These are phyloP conservation scores for Hygrophoropsis aurantiaca DNA, from an alignment of 768 basidiomycete genomes.

Conservation along the genomic window DNA sequence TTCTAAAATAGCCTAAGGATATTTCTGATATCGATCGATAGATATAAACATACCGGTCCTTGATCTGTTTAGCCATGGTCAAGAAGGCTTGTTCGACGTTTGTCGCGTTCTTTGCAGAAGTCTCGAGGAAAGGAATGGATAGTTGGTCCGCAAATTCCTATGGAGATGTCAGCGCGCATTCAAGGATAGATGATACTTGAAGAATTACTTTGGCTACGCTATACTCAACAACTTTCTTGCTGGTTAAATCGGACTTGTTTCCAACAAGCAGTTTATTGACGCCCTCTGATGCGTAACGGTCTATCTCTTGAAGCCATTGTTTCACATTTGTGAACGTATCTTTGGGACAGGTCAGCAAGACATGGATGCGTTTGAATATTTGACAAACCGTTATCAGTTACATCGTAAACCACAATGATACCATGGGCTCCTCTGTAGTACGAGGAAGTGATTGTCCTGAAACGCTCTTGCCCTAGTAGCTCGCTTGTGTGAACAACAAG, in stretches of 20 bases:
- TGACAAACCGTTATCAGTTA: constrained; percentile 81
- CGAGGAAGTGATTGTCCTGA: constrained; percentile 98
- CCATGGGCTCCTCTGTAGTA: constrained; percentile 99
- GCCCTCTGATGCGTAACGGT: constrained; percentile 95
- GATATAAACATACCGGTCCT: constrained; percentile 64
- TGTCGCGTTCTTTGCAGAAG: constrained; percentile 98
- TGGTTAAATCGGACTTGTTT: constrained; percentile 97
- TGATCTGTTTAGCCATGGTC: constrained; percentile 97
- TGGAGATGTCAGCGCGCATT: constrained; percentile 5
- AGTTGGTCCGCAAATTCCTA: constrained; percentile 96
- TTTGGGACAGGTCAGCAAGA: constrained; percentile 29
- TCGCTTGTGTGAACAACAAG: neutral
- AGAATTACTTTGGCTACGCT: constrained; percentile 73
- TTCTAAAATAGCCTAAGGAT: constrained; percentile 42
- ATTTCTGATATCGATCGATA: neutral
- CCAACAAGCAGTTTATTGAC: constrained; percentile 99
- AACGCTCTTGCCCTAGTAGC: constrained; percentile 85
- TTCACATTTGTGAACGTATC: constrained; percentile 96
- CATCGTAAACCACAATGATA: constrained; percentile 98
- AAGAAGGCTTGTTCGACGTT: constrained; percentile 99
- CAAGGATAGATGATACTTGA: neutral
- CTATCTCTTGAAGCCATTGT: constrained; percentile 92
- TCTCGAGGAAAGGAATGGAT: constrained; percentile 93
- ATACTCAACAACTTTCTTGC: constrained; percentile 94
- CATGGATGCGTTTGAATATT: neutral